These are phyloP conservation scores for Lotmaria passim DNA, from an alignment of 208 protist species.

Conservation along the genomic window DNA sequence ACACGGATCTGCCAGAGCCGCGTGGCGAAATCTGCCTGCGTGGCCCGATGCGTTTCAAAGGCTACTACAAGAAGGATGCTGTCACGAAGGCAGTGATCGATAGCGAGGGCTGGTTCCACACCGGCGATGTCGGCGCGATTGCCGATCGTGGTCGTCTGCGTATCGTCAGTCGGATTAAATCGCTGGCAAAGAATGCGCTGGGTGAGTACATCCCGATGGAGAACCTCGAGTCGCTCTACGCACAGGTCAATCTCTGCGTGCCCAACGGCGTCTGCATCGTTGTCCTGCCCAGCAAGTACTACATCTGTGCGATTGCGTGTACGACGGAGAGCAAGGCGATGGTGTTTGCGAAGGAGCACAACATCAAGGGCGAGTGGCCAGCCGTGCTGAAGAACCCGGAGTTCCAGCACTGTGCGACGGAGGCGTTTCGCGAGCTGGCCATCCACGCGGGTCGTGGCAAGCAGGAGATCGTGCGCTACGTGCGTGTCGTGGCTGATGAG, in stretches of 20 bases:
- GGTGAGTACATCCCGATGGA: constrained; percentile 93
- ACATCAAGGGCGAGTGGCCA: constrained; percentile 49
- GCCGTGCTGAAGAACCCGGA: constrained; percentile 38
- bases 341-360: constrained; percentile 51
- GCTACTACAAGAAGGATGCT: constrained; percentile 89
- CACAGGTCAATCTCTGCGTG: constrained; percentile 45
- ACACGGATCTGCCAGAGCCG: constrained; percentile 74
- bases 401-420: constrained; percentile 59
- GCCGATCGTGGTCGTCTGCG: constrained; percentile 38
- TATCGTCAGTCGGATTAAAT: constrained; percentile 89
- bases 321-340: constrained; percentile 66
- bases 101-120: constrained; percentile 84
- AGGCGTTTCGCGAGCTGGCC: constrained; percentile 54
- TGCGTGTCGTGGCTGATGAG: constrained; percentile 64
- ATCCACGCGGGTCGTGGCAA: constrained; percentile 53
- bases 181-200: constrained; percentile 82
- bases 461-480: constrained; percentile 70
- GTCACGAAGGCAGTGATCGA: constrained; percentile 78
- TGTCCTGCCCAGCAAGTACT: constrained; percentile 57
- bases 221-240: constrained; percentile 75
- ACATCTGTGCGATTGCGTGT: constrained; percentile 67
- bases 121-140: constrained; percentile 87
- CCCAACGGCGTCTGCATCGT: constrained; percentile 75
- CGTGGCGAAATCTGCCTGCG: constrained; percentile 85
- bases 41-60: constrained; percentile 75